These are phyloP conservation scores for Picochlorum sp. DNA, from an alignment of 139 green algal species.

Conservation along the genomic window DNA sequence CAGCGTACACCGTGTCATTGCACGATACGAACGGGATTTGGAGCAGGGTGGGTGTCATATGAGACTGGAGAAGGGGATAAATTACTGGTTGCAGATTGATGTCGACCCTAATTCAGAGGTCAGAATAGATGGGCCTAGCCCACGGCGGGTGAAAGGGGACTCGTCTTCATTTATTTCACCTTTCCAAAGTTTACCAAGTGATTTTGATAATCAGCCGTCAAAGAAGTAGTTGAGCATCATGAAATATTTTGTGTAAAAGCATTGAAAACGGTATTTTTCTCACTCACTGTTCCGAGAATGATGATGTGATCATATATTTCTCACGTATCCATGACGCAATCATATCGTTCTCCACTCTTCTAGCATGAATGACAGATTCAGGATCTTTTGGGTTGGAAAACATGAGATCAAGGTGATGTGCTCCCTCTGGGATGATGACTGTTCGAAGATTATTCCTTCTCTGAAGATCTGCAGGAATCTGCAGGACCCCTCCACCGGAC, in stretches of 20 bases:
- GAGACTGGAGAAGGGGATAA: slow-evolving; percentile 20
- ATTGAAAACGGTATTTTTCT: too few species aligned
- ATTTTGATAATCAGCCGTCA: too few species aligned
- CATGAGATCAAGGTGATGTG: slow-evolving; percentile 44
- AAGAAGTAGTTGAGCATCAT: too few species aligned
- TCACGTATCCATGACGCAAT: slow-evolving; percentile 45
- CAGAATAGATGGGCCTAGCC: background rate
- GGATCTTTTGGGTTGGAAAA: slow-evolving; percentile 43
- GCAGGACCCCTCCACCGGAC: slow-evolving; percentile 28
- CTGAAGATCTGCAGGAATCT: slow-evolving; percentile 33
- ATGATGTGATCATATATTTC: background rate
- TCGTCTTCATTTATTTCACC: slow-evolving; percentile 3
- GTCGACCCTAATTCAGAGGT: slow-evolving; percentile 7
- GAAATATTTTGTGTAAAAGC: too few species aligned
- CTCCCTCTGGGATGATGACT: slow-evolving; percentile 49
- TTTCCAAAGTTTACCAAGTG: background rate
- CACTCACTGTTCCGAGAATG: too few species aligned
- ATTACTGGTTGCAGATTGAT: slow-evolving; percentile 39
- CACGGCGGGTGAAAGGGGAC: background rate
- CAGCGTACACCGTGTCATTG: slow-evolving; percentile 3
- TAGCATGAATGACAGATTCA: slow-evolving; percentile 25
- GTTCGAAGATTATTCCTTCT: slow-evolving; percentile 16
- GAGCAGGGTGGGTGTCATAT: slow-evolving; percentile 24
- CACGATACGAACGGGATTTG: slow-evolving; percentile 16
- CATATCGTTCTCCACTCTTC: slow-evolving; percentile 23